phyloP scores from a whole-genome alignment of 2,329 filamentous ascomycete genomes.

The Eutypella sp. region DNA sequence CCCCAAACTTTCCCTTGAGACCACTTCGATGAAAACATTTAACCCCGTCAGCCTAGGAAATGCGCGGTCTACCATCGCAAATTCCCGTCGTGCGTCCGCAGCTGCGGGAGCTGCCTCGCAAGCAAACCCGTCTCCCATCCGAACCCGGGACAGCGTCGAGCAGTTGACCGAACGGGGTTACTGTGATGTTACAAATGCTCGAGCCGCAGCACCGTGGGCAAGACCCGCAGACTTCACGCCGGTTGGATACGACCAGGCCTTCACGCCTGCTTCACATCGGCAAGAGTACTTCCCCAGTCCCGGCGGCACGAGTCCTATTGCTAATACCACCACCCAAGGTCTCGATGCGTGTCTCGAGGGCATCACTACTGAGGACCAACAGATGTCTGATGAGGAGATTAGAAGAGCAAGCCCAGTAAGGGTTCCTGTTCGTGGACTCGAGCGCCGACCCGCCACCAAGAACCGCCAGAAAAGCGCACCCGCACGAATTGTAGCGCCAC shows the following conservation, averaged over 20 bases:
- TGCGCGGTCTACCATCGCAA: too few relatives aligned
- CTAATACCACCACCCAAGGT: not conserved
- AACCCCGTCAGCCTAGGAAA: too few relatives aligned
- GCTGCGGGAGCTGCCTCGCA: too few relatives aligned
- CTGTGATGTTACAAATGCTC: not conserved
- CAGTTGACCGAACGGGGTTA: not conserved
- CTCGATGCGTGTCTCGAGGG: not conserved
- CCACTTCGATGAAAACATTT: too few relatives aligned
- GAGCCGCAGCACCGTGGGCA: not conserved
- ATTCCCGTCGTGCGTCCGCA: too few relatives aligned
- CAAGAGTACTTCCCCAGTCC: not conserved
- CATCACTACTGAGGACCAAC: not conserved
- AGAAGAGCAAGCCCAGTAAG: too few relatives aligned
- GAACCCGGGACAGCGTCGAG: too few relatives aligned
- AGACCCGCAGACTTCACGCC: not conserved
- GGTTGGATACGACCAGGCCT: not conserved
- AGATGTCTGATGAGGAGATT: too few relatives aligned
- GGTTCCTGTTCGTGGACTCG: not conserved
- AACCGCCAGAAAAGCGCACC: not conserved
- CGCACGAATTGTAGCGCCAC: not conserved
- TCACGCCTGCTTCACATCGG: not conserved
- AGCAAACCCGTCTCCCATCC: too few relatives aligned
- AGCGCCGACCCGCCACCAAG: not conserved
- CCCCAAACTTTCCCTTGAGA: too few relatives aligned
- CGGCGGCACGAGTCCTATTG: not conserved